Evolutionary conservation across 768 basidiomycete genomes (phyloP), one percentile per base, ranked within the genome.

Genomic region (Panaeolus cyanescens): DNA sequence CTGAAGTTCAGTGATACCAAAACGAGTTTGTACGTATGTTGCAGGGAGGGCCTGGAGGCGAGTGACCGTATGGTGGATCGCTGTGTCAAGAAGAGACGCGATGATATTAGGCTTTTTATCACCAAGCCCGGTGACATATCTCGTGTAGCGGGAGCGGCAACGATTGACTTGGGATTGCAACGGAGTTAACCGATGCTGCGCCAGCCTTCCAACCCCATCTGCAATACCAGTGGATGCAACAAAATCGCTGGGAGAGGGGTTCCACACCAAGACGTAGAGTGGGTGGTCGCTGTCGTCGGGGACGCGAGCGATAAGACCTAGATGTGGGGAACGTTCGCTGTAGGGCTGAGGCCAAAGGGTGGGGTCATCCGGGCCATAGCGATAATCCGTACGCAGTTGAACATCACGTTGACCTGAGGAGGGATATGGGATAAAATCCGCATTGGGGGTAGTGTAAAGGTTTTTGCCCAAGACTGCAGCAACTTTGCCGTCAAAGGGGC

Each of bases 271-370:
- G 28, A 61, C 19, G 22, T 37, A 19, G 19, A 61, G 57, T 9
- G 55, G 56, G 8, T 34, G 15, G 5, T 31, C n/a, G 5, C 25
- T 30, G 17, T 50, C 36, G 4, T 31, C 33, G 25, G 53, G 31
- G 30, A 5, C 19, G 3, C 56, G 57, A 7, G 58, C 55, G 36
- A 67, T 66, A 20, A 45, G 25, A 5, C 54, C 42, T 28, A 55
- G 60, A 30, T 66, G 65, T 15, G 40, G 42, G 32, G 28, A 54
- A 28, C 40, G 20, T 7, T 54, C 20, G 8, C 19, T 50, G 30
- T 20, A 63, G 1, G 62, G 64, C 56, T 65, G 64, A n/a, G 58
- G 63, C 59, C 63, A 66, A 5, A 56, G 15, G n/a, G 59, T 56
- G 7, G 57, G 60, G 55, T 66, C 60, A 32, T 66, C 56, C 9